Evolutionary conservation across 2,329 filamentous ascomycete genomes (phyloP).

Genomic region (Hymenoscyphus fraxineus): DNA sequence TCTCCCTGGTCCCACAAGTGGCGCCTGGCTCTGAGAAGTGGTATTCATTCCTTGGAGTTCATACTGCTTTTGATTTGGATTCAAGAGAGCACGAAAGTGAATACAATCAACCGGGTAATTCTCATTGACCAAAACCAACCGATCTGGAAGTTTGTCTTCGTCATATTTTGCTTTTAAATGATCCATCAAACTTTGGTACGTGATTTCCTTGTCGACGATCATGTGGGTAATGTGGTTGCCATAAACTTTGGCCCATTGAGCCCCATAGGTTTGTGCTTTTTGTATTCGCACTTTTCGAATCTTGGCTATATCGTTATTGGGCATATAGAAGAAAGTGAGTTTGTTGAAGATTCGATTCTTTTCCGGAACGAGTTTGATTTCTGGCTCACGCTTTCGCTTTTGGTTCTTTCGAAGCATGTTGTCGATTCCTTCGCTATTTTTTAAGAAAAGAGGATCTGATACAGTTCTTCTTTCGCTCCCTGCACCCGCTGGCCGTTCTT

Average conservation of each 20-base stretch:
- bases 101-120: constrained; percentile 68
- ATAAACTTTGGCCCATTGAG: constrained; percentile 61
- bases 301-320: constrained; percentile 69
- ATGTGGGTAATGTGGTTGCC: constrained; percentile 64
- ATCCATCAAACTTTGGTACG: constrained; percentile 59
- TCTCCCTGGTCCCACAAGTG: background rate
- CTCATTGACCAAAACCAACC: constrained; percentile 61
- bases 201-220: constrained; percentile 68
- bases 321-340: constrained; percentile 72
- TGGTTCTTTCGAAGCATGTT: constrained; percentile 42
- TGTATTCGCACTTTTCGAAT: constrained; percentile 67
- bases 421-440: constrained; percentile 28
- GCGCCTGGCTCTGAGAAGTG: background rate
- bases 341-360: constrained; percentile 55
- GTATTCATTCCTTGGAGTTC: constrained; percentile 37
- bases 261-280: constrained; percentile 73
- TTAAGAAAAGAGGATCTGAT: constrained; percentile 29
- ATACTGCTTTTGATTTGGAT: constrained; percentile 58
- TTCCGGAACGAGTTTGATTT: constrained; percentile 47
- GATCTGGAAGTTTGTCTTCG: constrained; percentile 31
- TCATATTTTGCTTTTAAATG: constrained; percentile 41
- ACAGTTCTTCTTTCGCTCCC: constrained; percentile 18
- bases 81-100: constrained; percentile 52
- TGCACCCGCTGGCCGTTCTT: constrained; percentile 12
- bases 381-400: constrained; percentile 41